Evolutionary conservation across 805 yeast genomes (phyloP).

Genomic region (Yarrowia sp.): DNA sequence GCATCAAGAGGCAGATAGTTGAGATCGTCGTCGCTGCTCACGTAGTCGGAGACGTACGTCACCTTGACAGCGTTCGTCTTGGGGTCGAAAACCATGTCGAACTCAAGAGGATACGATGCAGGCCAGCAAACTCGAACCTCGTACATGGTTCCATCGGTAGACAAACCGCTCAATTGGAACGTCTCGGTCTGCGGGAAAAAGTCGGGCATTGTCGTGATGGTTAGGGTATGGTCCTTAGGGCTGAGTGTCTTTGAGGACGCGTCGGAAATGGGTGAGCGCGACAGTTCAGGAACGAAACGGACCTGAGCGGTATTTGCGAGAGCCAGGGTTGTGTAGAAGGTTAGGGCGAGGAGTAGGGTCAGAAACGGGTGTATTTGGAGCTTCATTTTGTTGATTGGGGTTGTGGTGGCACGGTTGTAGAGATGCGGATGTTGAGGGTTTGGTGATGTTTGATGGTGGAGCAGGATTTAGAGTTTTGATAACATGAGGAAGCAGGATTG

Average conservation of each 20-base stretch:
- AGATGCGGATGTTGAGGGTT: background rate
- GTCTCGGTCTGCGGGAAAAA: background rate
- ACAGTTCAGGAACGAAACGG: background rate
- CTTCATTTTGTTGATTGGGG: background rate
- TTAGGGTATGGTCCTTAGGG: background rate
- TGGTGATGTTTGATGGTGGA: slow-evolving; percentile 1
- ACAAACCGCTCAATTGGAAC: background rate
- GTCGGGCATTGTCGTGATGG: background rate
- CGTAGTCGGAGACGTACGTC: background rate
- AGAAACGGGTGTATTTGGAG: background rate
- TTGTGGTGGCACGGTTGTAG: background rate
- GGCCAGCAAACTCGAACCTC: slow-evolving; percentile 24
- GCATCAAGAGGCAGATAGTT: background rate
- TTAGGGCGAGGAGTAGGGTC: background rate
- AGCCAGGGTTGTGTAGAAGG: background rate
- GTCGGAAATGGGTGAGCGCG: background rate
- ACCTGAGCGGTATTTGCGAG: slow-evolving; percentile 13
- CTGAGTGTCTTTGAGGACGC: background rate
- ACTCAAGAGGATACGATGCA: slow-evolving; percentile 5
- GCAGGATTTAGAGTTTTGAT: background rate
- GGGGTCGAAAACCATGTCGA: background rate
- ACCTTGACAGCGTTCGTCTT: background rate
- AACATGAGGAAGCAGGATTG: background rate
- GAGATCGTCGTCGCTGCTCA: background rate
- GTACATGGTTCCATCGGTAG: slow-evolving; percentile 9